A percentile compares a stretch with the other conserved stretches of the same genome.
phyloP scores from a whole-genome alignment of 768 basidiomycete species.

The Mycena galericulata region DNA sequence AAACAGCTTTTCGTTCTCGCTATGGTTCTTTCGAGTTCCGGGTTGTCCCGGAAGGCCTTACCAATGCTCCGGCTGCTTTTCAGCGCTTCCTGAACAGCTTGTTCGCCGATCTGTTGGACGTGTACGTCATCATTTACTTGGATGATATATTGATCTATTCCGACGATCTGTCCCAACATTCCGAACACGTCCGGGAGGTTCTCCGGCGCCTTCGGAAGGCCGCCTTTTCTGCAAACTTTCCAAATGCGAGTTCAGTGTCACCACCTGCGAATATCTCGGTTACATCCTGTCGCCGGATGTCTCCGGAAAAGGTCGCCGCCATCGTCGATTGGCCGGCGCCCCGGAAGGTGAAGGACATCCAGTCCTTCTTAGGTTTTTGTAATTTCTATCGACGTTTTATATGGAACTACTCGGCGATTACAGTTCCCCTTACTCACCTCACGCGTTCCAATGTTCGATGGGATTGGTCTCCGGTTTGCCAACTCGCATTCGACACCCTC shows the following conservation, averaged over 20 bases:
- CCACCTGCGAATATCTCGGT: background rate
- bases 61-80: slow-evolving; percentile 31
- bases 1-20: slow-evolving; percentile 25
- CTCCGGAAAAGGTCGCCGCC: background rate
- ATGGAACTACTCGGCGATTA: slow-evolving; percentile 36
- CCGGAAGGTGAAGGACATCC: slow-evolving; percentile 5
- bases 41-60: slow-evolving; percentile 45
- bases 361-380: slow-evolving; percentile 4
- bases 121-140: slow-evolving; percentile 41
- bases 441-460: slow-evolving; percentile 34
- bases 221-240: background rate
- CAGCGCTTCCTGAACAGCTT: slow-evolving; percentile 40
- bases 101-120: slow-evolving; percentile 40
- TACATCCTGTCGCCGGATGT: background rate
- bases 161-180: too few species aligned
- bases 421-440: slow-evolving; percentile 27
- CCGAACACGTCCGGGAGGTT: too few species aligned
- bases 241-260: background rate
- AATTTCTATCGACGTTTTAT: slow-evolving; percentile 7
- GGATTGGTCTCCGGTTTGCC: background rate
- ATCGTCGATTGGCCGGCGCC: background rate
- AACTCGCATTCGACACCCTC: slow-evolving; percentile 25
- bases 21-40: slow-evolving; percentile 42
- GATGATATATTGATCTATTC: too few species aligned
- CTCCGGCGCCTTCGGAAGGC: background rate